Base-by-base conservation (phyloP, 164 flowering plant genomes). In the Dillenia suffruticosa region DNA sequence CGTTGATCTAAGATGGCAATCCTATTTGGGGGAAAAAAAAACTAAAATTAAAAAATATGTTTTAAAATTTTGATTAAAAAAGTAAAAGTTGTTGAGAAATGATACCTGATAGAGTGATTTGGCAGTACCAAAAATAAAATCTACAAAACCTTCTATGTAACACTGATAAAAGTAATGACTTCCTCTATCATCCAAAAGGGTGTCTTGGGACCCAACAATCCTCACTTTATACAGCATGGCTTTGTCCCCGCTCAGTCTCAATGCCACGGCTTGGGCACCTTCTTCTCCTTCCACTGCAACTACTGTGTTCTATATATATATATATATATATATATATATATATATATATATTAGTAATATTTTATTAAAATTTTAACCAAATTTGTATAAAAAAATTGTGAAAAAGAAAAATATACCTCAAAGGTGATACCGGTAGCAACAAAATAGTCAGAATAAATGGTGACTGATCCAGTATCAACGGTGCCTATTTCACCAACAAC, bases 181-280 rank as follows among this genome's bases (percentile, higher is more conserved):
- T 22, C 98, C 98, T 1, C 22, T 32, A 3, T 82, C 77, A 69
- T 89, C 98, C 17, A 86, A 70, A 17, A 94, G 87, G 0, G 98
- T 94, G 52, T 94, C 98, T 59, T 90, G 97, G 3, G 89, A 56
- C 3, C 98, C 97, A 69, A 82, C 54, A 9, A 94, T 54, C 53
- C 71, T 75, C 7, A 81, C 84, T 55, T 61, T 81, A 60, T 74
- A 86, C 43, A 94, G 81, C 82, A 87, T 48, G n/a, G 96, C 84
- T 63, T 79, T 86, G 44, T 86, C 85, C 0, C 88, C 90, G 0
- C 76, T 22, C 9, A 91, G 51, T 62, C 88, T 79, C 61, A 94
- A 63, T 40, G 98, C 96, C 10, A 90, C 98, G 0, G 90, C 97
- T 74, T 94, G 98, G 80, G 68, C 79, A 16, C 89, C 88, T 0